Evolutionary conservation across 768 basidiomycete species (phyloP).

Genomic region (Tricholoma sp.): DNA sequence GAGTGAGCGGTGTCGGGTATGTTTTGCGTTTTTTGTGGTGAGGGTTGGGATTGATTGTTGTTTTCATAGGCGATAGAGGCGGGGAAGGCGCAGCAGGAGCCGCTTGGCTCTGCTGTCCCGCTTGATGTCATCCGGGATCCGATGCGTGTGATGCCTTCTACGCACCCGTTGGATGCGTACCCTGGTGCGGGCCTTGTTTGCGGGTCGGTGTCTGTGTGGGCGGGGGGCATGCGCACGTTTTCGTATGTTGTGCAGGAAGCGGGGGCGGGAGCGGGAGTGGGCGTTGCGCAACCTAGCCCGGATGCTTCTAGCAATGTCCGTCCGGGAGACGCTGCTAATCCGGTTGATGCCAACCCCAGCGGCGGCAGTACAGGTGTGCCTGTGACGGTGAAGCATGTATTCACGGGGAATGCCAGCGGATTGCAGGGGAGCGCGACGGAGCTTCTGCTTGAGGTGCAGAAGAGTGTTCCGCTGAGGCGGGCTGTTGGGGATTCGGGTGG

Average conservation of each 20-base stretch:
- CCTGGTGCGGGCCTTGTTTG: slow-evolving; percentile 14
- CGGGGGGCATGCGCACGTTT: slow-evolving; percentile 30
- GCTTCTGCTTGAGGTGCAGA: slow-evolving; percentile 37
- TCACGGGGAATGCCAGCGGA: slow-evolving; percentile 38
- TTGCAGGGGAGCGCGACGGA: slow-evolving; percentile 35
- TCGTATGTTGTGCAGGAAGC: slow-evolving; percentile 21
- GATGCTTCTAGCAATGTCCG: background rate
- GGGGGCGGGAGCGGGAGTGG: background rate
- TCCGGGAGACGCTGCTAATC: background rate
- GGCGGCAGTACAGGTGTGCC: background rate
- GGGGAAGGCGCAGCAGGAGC: background rate
- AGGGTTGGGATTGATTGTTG: background rate
- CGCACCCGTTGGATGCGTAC: slow-evolving; percentile 27
- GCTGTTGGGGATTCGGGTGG: slow-evolving; percentile 23
- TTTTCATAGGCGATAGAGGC: background rate
- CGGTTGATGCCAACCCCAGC: background rate
- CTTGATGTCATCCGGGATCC: slow-evolving; percentile 30
- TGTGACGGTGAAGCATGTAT: slow-evolving; percentile 37
- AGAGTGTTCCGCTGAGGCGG: slow-evolving; percentile 25
- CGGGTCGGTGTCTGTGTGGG: slow-evolving; percentile 17
- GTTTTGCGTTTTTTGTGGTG: slow-evolving; percentile 2
- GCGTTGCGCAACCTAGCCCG: too few species aligned
- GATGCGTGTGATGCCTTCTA: slow-evolving; percentile 26
- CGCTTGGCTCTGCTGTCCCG: slow-evolving; percentile 16
- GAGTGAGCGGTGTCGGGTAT: slow-evolving; percentile 35